Evolutionary conservation across 768 basidiomycete genomes (phyloP), one percentile per base, ranked within the genome.

Genomic region (Lactarius indigo): DNA sequence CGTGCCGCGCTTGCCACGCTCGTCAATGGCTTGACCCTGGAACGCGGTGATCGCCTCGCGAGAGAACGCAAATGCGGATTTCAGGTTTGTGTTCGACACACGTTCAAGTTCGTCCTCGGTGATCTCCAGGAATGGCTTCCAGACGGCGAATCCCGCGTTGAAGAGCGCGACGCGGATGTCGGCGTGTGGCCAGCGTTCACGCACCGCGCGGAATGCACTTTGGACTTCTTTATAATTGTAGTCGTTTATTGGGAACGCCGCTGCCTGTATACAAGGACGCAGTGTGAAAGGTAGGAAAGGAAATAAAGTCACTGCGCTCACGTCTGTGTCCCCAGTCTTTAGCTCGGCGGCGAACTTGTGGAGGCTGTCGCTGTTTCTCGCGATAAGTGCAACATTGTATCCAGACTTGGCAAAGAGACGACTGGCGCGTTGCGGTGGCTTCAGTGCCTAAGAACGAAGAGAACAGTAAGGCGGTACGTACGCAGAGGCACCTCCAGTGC

Each of bases 401-500:
- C 81, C 81, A 15, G 73, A 72, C 60, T 78, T 75, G 3, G 79
- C 74, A 64, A 81, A 81, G 3, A 77, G 65, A 26, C 78, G 78
- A 5, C 79, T 80, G 59, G 28, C 20, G 31, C 3, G 15, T 1
- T 20, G 44, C 3, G 18, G 41, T 17, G 20, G 41, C 6, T 26
- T 61, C 8, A 60, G 26, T 57, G 12, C 18, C 26, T 5, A 12
- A 17, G 52, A 26, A 6, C 2, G 12, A 9, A 39, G 26, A 44
- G 35, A 2, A 12, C 23, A 47, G 12, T n/a, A n/a, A n/a, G 52
- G 26, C 13, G 28, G 23, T n/a, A 74, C 79, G 39, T 68, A 81
- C 80, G 80, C 80, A 28, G 79, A 72, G 3, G 79, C 74, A 28
- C 73, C 79, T 28, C 80, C 80, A 35, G 78, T 80, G 30, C 79